A percentile compares a stretch with the other conserved stretches of the same genome.
These are phyloP conservation scores for Linnemannia elongata DNA, from an alignment of 192 early-diverging fungal species.

Conservation along the genomic window DNA sequence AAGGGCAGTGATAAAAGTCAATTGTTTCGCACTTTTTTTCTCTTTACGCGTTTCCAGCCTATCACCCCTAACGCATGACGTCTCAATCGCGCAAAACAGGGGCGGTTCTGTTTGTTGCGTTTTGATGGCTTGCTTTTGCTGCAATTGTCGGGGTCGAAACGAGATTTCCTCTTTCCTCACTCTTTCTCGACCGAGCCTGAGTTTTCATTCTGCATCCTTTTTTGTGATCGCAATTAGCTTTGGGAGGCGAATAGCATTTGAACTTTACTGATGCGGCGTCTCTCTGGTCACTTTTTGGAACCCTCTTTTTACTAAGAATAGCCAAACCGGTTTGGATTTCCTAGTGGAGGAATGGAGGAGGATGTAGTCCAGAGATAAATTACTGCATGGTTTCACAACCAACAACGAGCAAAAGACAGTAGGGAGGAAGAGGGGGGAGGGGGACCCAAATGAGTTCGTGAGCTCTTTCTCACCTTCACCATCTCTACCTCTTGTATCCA, in stretches of 20 bases:
- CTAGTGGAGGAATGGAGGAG: too few relatives aligned
- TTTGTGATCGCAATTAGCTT: too few relatives aligned
- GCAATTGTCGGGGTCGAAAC: too few relatives aligned
- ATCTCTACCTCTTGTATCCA: neutral
- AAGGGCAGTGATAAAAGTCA: neutral
- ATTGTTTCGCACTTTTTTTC: neutral
- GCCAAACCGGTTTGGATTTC: too few relatives aligned
- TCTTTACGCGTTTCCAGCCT: neutral
- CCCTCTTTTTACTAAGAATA: too few relatives aligned
- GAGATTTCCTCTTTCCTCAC: too few relatives aligned
- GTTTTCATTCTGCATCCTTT: too few relatives aligned
- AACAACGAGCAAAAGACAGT: neutral
- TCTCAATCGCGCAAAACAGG: neutral
- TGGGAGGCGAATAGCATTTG: too few relatives aligned
- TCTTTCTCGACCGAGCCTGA: too few relatives aligned
- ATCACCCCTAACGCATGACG: neutral
- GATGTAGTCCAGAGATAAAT: too few relatives aligned
- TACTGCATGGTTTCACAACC: neutral
- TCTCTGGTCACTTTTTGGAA: too few relatives aligned
- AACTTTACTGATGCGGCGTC: too few relatives aligned
- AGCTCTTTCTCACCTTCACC: neutral
- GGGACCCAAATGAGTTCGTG: neutral
- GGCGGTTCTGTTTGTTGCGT: neutral
- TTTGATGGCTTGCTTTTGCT: neutral
- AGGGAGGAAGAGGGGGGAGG: neutral